These are phyloP conservation scores for Micromonas commoda DNA, from an alignment of 139 green algal species.

Conservation along the genomic window DNA sequence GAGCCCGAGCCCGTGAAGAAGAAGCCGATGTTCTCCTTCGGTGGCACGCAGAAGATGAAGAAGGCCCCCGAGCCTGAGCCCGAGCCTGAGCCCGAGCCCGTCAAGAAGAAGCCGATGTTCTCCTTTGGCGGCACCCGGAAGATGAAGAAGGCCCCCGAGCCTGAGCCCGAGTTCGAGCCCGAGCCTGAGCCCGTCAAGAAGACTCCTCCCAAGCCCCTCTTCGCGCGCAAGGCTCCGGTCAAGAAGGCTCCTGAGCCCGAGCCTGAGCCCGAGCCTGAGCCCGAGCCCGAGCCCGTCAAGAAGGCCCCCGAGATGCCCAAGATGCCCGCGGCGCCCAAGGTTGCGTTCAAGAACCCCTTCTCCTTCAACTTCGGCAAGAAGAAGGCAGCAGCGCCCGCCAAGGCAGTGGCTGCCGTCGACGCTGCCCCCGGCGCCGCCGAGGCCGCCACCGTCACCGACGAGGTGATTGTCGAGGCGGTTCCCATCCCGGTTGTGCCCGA, in stretches of 20 bases:
- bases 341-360: background rate
- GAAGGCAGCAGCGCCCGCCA: background rate
- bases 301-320: background rate
- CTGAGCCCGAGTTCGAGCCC: background rate
- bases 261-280: background rate
- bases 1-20: background rate
- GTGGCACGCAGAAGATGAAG: background rate
- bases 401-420: background rate
- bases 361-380: background rate
- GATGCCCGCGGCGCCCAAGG: background rate
- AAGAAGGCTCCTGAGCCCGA: background rate
- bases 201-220: background rate
- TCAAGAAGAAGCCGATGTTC: background rate
- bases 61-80: background rate
- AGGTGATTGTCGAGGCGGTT: background rate
- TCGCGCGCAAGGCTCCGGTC: background rate
- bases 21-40: background rate
- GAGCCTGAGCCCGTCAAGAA: background rate
- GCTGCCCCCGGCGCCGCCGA: too few species aligned
- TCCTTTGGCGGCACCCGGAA: background rate
- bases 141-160: background rate
- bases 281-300: background rate
- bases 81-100: background rate
- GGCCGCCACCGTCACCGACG: background rate
- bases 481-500: background rate